Conservation (phyloP, 2,329 filamentous ascomycete genomes). For the Xylaria sp. region DNA sequence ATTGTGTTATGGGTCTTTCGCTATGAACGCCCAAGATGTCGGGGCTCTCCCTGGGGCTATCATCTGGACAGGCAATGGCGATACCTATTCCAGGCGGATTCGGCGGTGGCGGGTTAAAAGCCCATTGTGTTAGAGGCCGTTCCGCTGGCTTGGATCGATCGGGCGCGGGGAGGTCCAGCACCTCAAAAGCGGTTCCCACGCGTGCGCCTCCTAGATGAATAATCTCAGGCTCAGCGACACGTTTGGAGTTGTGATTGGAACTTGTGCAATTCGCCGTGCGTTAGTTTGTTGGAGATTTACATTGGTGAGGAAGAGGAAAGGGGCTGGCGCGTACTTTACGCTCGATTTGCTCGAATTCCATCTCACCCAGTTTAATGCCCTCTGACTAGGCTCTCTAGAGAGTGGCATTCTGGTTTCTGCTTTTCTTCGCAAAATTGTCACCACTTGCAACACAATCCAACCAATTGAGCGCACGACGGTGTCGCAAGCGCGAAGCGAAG, state of each 20-base stretch:
- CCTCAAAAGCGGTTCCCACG: conserved; percentile 35
- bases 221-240: conserved; percentile 38
- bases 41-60: not conserved
- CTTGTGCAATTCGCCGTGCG: conserved; percentile 21
- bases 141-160: conserved; percentile 33
- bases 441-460: not conserved
- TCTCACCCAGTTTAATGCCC: conserved; percentile 40
- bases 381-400: conserved; percentile 41
- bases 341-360: conserved; percentile 40
- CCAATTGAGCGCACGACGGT: not conserved
- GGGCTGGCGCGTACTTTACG: conserved; percentile 27
- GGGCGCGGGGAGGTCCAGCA: conserved; percentile 32
- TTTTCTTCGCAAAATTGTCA: not conserved
- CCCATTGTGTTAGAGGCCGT: conserved; percentile 36
- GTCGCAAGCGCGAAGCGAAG: not conserved
- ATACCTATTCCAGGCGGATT: conserved; percentile 36
- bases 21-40: conserved; percentile 1
- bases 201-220: conserved; percentile 43
- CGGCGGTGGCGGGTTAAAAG: conserved; percentile 35
- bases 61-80: conserved; percentile 25
- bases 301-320: conserved; percentile 7
- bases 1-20: conserved; percentile 38
- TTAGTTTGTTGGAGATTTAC: conserved; percentile 25
- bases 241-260: conserved; percentile 33
- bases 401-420: conserved; percentile 36